Evolutionary conservation across 495 filamentous ascomycete species (phyloP), one percentile per base, ranked within the genome.

Genomic region (Podospora pseudopauciseta): DNA sequence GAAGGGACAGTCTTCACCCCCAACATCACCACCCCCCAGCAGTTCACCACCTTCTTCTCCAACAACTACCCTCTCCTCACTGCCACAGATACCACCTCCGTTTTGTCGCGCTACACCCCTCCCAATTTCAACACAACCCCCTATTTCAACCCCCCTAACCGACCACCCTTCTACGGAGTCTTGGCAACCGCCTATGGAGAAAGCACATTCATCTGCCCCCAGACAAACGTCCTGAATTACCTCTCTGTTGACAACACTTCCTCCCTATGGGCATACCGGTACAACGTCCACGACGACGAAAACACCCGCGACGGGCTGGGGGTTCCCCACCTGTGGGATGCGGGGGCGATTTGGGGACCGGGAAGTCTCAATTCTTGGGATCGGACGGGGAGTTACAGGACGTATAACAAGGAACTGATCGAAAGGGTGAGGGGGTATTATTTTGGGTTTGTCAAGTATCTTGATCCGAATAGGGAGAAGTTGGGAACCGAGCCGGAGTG

Each of bases 181-280:
- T 66, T 82, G 84, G 60, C 76, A 81, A 5, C 39, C 39, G 80
- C 80, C 30, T 89, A 88, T 72, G 86, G 86, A 54, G 89, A 91
- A 72, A 80, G 84, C 1, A 89, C 85, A 2, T 90, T 92, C 67
- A 81, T 85, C 66, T 91, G 89, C 67, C 87, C 89, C 3, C 80
- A 80, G 6, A 65, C 64, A n/a, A 73, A 69, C 65, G 63, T 83
- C 53, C 76, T 82, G 19, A 64, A 70, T 56, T 67, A 71, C 6
- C 63, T 63, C 19, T 76, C 32, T 23, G 20, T 32, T 30, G 18
- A 19, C 55, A 53, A 4, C 11, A 6, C 9, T 28, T 4, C 16
- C 28, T 18, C 27, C 54, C 15, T 32, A 57, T 76, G 66, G 61
- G 58, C 68, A 3, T 77, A 77, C 68, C 71, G 73, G 11, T 77